phyloP scores from a whole-genome alignment of 371 early-diverging fungal genomes.

The Apophysomyces variabilis region DNA sequence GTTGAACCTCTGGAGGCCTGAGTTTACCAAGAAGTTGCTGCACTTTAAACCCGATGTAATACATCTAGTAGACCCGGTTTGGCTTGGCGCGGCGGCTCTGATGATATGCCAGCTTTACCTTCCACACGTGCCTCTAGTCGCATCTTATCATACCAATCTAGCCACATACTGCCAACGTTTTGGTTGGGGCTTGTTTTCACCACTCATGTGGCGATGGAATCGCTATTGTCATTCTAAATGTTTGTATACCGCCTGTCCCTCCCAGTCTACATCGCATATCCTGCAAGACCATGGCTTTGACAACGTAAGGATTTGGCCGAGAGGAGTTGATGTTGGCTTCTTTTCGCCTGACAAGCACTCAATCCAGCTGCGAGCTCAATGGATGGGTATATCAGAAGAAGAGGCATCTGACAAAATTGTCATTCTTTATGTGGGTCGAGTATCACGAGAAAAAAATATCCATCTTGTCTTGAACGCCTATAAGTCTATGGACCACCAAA shows the following conservation, averaged over 20 bases:
- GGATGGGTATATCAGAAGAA: constrained; percentile 25
- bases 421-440: constrained; percentile 50
- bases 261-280: constrained; percentile 38
- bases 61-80: constrained; percentile 56
- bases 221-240: constrained; percentile 48
- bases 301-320: constrained; percentile 44
- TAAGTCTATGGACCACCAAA: constrained; percentile 40
- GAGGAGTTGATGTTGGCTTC: constrained; percentile 41
- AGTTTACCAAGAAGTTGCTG: constrained; percentile 35
- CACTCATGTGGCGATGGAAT: constrained; percentile 57
- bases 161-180: constrained; percentile 51
- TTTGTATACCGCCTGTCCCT: constrained; percentile 43
- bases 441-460: constrained; percentile 56
- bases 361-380: constrained; percentile 28
- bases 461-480: constrained; percentile 45
- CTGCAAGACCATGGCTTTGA: constrained; percentile 39
- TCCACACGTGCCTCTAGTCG: constrained; percentile 41
- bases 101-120: constrained; percentile 29
- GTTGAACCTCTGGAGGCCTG: constrained; percentile 50
- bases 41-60: constrained; percentile 51
- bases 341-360: constrained; percentile 43
- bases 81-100: constrained; percentile 43
- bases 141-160: constrained; percentile 57
- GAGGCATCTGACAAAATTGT: constrained; percentile 28
- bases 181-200: constrained; percentile 44